A percentile compares a stretch with the other conserved stretches of the same genome.
These are phyloP conservation scores for Pyrenochaeta sp. DNA, from an alignment of 2,329 filamentous ascomycete species.

Conservation along the genomic window DNA sequence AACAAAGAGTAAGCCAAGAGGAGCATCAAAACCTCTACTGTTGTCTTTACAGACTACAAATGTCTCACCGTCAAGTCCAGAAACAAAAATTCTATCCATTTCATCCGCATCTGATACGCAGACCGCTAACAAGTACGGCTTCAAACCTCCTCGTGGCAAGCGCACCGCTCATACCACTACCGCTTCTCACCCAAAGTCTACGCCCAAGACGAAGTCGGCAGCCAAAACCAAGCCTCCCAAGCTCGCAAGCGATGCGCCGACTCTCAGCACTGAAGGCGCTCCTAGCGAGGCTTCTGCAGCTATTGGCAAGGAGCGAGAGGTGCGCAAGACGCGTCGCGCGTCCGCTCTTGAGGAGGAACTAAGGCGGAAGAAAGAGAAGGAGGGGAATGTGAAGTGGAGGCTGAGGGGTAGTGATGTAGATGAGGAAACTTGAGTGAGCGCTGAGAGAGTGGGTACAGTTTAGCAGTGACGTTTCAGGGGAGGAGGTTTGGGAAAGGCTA, in stretches of 20 bases:
- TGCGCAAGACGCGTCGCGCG: slow-evolving; percentile 10
- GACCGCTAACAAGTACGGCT: not conserved
- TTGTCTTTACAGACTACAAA: not conserved
- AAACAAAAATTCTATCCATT: not conserved
- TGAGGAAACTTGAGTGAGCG: not conserved
- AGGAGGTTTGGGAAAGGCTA: not conserved
- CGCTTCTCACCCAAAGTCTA: not conserved
- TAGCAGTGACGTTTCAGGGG: no score
- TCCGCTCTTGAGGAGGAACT: slow-evolving; percentile 7
- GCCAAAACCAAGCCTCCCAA: not conserved
- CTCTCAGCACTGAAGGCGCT: no score
- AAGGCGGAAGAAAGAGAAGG: slow-evolving; percentile 2
- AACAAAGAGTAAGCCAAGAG: not conserved
- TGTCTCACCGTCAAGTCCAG: not conserved
- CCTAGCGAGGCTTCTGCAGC: no score
- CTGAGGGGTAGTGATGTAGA: slow-evolving; percentile 10
- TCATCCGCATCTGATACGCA: not conserved
- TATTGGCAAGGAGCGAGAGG: not conserved
- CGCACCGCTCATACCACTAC: not conserved
- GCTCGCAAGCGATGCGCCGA: no score
- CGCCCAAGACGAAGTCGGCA: not conserved
- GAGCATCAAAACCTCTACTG: not conserved
- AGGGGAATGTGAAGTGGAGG: slow-evolving; percentile 18
- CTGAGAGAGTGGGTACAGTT: no score
- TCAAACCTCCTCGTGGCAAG: not conserved